A percentile compares a stretch with the other conserved stretches of the same genome.
Conservation (phyloP, 2,329 filamentous ascomycete species). For the Ophiostoma perfectum region DNA sequence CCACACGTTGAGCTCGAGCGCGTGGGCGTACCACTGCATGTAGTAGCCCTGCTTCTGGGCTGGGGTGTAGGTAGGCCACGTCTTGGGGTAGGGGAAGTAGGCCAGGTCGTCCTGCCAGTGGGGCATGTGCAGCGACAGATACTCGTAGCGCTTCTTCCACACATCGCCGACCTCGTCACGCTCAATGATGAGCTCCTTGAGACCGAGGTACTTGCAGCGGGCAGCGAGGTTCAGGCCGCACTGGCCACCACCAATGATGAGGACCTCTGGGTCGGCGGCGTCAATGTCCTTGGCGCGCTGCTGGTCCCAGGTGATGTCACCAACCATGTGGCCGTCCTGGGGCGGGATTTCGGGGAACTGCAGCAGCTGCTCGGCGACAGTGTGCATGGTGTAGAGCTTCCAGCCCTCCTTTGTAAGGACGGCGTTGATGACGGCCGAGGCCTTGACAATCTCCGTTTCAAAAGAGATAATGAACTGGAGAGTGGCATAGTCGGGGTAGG, state of each 20-base stretch:
- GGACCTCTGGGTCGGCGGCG: constrained; percentile 17
- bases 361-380: constrained; percentile 33
- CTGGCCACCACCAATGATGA: constrained; percentile 31
- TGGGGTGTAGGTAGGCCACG: constrained; percentile 36
- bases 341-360: constrained; percentile 32
- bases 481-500: constrained; percentile 31
- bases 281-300: neutral
- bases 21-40: constrained; percentile 40
- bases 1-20: constrained; percentile 38
- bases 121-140: constrained; percentile 25
- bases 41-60: constrained; percentile 43
- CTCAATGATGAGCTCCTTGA: constrained; percentile 38
- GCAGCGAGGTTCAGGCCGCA: constrained; percentile 36
- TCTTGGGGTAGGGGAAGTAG: constrained; percentile 36
- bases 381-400: constrained; percentile 36
- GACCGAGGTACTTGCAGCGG: constrained; percentile 28
- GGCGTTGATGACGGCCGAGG: constrained; percentile 29
- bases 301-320: constrained; percentile 32
- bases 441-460: constrained; percentile 31
- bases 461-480: constrained; percentile 33
- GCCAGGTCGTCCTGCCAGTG: constrained; percentile 39
- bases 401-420: constrained; percentile 33
- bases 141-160: constrained; percentile 43
- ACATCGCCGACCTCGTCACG: constrained; percentile 42
- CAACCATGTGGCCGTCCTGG: constrained; percentile 35